Percentiles rank a stretch among this genome's conserved stretches.
phyloP scores from a whole-genome alignment of 805 yeast genomes.

The Lipomyces oligophaga region DNA sequence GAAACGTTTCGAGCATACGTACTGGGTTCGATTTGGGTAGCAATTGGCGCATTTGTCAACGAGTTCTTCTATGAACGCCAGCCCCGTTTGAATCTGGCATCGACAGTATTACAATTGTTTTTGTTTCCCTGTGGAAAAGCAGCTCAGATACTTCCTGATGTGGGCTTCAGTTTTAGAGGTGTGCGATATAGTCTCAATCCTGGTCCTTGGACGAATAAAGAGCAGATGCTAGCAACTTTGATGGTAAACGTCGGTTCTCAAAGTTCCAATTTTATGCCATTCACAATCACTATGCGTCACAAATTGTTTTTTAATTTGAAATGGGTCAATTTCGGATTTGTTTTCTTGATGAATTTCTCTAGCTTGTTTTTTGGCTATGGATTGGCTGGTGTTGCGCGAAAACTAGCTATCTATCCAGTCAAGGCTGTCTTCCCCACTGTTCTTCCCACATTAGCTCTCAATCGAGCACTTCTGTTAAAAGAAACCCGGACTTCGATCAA shows the following conservation, averaged over 20 bases:
- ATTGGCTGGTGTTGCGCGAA: conserved; percentile 61
- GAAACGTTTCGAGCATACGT: conserved; percentile 55
- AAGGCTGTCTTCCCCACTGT: conserved; percentile 55
- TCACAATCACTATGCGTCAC: conserved; percentile 12
- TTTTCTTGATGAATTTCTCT: conserved; percentile 49
- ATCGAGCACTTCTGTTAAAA: conserved; percentile 45
- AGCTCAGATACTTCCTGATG: conserved; percentile 14
- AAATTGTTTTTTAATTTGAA: conserved; percentile 19
- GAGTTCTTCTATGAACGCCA: conserved; percentile 56
- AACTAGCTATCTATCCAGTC: conserved; percentile 45
- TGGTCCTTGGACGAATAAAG: conserved; percentile 58
- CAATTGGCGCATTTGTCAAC: conserved; percentile 57
- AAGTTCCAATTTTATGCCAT: conserved; percentile 16
- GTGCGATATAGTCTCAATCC: conserved; percentile 48
- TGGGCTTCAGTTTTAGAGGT: conserved; percentile 34
- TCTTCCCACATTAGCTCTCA: conserved; percentile 49
- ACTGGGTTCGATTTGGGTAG: conserved; percentile 50
- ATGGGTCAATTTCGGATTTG: conserved; percentile 48
- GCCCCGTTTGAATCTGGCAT: conserved; percentile 54
- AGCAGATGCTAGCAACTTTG: conserved; percentile 57
- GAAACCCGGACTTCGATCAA: conserved; percentile 46
- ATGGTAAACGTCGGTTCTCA: conserved; percentile 29
- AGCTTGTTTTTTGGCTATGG: conserved; percentile 65
- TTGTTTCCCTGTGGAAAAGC: conserved; percentile 57
- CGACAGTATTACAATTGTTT: conserved; percentile 62